Evolutionary conservation across 192 early-diverging fungal genomes (phyloP).

Genomic region (Backusella morwellensis): DNA sequence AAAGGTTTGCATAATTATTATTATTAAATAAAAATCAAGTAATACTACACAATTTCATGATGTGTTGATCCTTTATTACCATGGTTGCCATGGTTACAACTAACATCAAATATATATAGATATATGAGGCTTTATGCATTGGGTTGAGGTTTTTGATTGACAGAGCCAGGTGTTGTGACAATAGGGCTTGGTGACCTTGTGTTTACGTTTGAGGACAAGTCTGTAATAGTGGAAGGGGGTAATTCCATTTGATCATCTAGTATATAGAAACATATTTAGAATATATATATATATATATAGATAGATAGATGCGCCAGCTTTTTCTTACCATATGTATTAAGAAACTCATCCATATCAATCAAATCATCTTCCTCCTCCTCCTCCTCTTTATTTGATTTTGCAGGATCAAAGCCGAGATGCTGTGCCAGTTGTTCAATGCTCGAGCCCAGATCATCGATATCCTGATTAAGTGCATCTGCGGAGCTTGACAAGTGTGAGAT

Average conservation of each 20-base stretch:
- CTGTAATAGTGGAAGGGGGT: neutral
- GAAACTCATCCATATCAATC: constrained; percentile 36
- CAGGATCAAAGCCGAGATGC: constrained; percentile 32
- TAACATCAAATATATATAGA: neutral
- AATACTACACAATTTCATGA: too few relatives aligned
- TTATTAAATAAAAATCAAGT: too few relatives aligned
- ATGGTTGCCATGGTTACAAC: too few relatives aligned
- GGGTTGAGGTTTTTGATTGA: neutral
- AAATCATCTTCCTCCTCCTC: constrained; percentile 13
- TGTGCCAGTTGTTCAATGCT: constrained; percentile 22
- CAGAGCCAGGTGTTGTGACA: neutral
- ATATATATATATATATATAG: too few relatives aligned
- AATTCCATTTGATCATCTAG: neutral
- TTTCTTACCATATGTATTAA: constrained; percentile 25
- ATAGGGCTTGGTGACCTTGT: constrained; percentile 5
- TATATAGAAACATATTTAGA: too few relatives aligned
- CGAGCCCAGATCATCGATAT: constrained; percentile 27
- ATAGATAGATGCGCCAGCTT: neutral
- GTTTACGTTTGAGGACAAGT: neutral
- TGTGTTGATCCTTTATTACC: too few relatives aligned
- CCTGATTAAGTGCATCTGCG: constrained; percentile 18
- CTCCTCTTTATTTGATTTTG: neutral
- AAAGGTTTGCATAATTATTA: too few relatives aligned
- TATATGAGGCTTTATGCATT: neutral
- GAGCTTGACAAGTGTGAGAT: constrained; percentile 2